Evolutionary conservation across 768 basidiomycete genomes (phyloP).

Genomic region (Phylloporus sp.): DNA sequence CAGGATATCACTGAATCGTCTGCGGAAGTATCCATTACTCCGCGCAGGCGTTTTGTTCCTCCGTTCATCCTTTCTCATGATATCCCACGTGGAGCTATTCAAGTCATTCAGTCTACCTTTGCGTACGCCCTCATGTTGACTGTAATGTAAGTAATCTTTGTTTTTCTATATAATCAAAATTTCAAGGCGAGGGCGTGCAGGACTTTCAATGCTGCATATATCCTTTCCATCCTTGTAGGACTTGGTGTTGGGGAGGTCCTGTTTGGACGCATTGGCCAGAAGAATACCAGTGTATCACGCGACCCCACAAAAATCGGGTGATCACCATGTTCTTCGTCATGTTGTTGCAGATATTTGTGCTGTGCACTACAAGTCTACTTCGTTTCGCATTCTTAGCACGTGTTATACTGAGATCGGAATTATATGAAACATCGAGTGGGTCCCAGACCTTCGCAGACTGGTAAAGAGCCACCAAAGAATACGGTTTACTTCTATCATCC

Average conservation of each 20-base stretch:
- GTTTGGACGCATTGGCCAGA: constrained; percentile 53
- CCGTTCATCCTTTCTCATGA: constrained; percentile 72
- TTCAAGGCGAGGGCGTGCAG: constrained; percentile 37
- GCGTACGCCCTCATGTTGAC: constrained; percentile 75
- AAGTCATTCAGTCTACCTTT: constrained; percentile 59
- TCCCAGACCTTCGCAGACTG: too few relatives aligned
- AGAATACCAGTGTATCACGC: neutral
- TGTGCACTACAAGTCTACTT: too few relatives aligned
- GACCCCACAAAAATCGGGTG: neutral
- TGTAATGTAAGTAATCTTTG: constrained; percentile 56
- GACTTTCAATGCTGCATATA: constrained; percentile 79
- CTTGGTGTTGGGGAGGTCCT: constrained; percentile 70
- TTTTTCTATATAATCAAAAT: neutral
- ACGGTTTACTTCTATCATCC: constrained; percentile 31
- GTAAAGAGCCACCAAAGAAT: constrained; percentile 21
- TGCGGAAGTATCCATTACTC: neutral
- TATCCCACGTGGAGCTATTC: constrained; percentile 62
- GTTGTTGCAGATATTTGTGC: neutral
- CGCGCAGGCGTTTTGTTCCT: constrained; percentile 33
- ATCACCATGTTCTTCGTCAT: neutral
- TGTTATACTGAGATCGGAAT: too few relatives aligned
- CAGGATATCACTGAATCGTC: neutral
- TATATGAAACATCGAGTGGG: too few relatives aligned
- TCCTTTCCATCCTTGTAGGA: constrained; percentile 70
- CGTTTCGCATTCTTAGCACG: too few relatives aligned